A percentile compares a stretch with the other conserved stretches of the same genome.
These are phyloP conservation scores for Rubroboletus satanas DNA, from an alignment of 768 basidiomycete species.

Conservation along the genomic window DNA sequence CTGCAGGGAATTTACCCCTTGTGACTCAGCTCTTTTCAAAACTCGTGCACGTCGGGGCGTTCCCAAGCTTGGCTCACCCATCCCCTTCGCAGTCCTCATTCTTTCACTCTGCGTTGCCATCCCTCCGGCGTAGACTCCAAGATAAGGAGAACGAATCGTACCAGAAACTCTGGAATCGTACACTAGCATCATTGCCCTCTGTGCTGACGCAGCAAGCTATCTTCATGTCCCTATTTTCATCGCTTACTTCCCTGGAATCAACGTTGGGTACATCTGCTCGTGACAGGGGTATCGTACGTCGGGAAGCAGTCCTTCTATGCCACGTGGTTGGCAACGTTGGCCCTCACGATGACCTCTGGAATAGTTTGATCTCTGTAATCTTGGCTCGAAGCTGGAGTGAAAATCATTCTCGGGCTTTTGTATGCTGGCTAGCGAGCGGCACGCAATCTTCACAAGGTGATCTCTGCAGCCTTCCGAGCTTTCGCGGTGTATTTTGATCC, in stretches of 20 bases:
- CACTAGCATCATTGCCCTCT: constrained; percentile 48
- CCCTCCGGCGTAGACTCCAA: constrained; percentile 42
- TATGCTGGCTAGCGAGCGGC: constrained; percentile 63
- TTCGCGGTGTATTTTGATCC: constrained; percentile 1
- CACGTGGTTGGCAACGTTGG: constrained; percentile 50
- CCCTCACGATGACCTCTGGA: constrained; percentile 49
- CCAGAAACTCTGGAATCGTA: constrained; percentile 45
- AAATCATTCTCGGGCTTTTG: constrained; percentile 56
- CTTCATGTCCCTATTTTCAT: constrained; percentile 54
- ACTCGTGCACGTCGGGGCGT: constrained; percentile 64
- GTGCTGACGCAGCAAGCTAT: constrained; percentile 52
- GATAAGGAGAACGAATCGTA: constrained; percentile 34
- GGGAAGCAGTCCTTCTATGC: constrained; percentile 52
- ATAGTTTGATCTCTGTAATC: constrained; percentile 43
- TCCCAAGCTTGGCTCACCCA: constrained; percentile 48
- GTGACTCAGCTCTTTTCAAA: constrained; percentile 58
- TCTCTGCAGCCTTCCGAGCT: constrained; percentile 12
- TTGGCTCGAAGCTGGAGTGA: constrained; percentile 58
- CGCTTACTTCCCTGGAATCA: constrained; percentile 35
- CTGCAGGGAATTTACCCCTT: constrained; percentile 31
- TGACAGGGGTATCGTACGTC: constrained; percentile 44
- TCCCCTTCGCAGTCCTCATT: constrained; percentile 69
- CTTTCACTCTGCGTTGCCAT: constrained; percentile 49
- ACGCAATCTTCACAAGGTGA: constrained; percentile 32
- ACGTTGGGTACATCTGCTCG: constrained; percentile 28